Evolutionary conservation across 768 basidiomycete species (phyloP), one percentile per base, ranked within the genome.

Genomic region (Boletus sensibilis): DNA sequence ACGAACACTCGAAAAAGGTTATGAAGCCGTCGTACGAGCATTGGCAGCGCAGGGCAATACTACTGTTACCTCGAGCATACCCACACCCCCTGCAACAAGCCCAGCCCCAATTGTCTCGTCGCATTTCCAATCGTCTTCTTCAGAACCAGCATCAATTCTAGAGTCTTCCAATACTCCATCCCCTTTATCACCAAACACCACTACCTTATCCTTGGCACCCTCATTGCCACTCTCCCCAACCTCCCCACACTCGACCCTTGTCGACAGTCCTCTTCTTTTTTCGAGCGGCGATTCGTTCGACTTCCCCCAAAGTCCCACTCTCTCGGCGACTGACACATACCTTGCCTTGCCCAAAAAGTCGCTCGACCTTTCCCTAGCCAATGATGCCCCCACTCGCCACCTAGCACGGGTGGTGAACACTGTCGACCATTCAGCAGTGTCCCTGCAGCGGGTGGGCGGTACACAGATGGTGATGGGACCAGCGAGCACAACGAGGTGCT

Each of bases 371-470:
- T 72, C 70, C 62, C 72, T 64, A 71, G 68, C 62, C 47, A 63
- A 59, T 44, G 54, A 72, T 70, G 79, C 86, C 70, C 75, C 88
- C 86, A 89, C 92, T 94, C 85, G 92, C 92, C 92, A 94, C 87
- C 87, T 89, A 88, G 92, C 92, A 94, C 92, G 92, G 92, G 88
- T 94, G 92, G 92, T 83, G 92, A 86, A 81, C 84, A 82, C 81
- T 78, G 80, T 65, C 62, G 72, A 62, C 60, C 63, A 69, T 74
- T 68, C 80, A 66, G 75, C 80, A 79, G 79, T 84, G 86, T 79
- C 92, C 92, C 89, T 86, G 92, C 92, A 94, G 92, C 92, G 91
- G 92, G 91, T 90, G 88, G 86, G 76, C 75, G 55, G 71, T 68
- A 68, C 52, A 64, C 68, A 66, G 63, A 64, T 70, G 66, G 57